Conservation (phyloP, 495 filamentous ascomycete genomes). For the Zalerion maritima region DNA sequence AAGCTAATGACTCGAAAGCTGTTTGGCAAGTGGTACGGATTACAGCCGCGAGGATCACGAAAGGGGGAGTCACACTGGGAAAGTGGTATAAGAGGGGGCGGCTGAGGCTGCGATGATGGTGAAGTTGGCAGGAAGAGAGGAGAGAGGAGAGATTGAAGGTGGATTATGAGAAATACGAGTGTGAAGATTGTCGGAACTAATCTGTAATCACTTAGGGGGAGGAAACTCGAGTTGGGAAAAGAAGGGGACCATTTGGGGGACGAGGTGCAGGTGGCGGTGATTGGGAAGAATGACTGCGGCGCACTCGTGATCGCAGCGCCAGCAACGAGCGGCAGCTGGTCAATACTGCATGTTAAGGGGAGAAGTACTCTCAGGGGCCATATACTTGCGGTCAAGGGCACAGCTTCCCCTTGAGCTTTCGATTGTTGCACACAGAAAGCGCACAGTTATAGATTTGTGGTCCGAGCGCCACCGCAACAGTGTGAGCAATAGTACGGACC, state of each 20-base stretch:
- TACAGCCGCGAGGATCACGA: not conserved
- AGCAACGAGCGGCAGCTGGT: no score
- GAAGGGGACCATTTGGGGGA: not conserved
- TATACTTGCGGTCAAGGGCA: no score
- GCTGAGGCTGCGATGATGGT: constrained; percentile 7
- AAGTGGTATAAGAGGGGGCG: constrained; percentile 10
- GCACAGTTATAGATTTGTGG: no score
- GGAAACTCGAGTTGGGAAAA: constrained; percentile 1
- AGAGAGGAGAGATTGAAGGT: not conserved
- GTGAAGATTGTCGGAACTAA: constrained; percentile 8
- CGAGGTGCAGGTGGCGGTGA: no score
- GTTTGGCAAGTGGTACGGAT: not conserved
- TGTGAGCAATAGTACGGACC: no score
- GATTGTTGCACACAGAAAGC: no score
- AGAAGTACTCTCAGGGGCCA: no score
- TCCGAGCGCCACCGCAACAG: no score
- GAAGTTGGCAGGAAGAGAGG: constrained; percentile 7
- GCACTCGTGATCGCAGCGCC: no score
- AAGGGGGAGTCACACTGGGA: constrained; percentile 2
- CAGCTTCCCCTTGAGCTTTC: no score
- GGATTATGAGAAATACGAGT: constrained; percentile 9
- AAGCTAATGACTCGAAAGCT: constrained; percentile 12
- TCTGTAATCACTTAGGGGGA: not conserved
- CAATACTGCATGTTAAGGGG: no score
- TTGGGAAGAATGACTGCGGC: no score